Conservation (phyloP, 225 moss, liverwort and hornwort species). For the Bryum argenteum region DNA sequence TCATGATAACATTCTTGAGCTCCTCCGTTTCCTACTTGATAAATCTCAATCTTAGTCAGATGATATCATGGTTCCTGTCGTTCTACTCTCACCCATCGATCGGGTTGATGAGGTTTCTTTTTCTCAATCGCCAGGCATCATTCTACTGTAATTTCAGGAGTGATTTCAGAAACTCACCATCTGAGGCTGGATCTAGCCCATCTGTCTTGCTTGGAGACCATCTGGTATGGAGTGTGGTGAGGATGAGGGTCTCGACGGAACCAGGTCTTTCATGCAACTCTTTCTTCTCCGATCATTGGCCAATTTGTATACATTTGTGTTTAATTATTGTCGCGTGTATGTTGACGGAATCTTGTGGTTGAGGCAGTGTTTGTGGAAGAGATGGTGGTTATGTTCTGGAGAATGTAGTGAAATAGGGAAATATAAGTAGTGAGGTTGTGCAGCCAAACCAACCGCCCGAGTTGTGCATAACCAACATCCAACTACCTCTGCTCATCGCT, state of each 20-base stretch:
- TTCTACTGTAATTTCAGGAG: too few species aligned
- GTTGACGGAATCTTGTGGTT: background rate
- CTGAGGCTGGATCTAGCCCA: constrained; percentile 60
- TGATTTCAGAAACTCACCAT: constrained; percentile 42
- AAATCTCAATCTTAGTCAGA: too few species aligned
- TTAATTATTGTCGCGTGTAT: background rate
- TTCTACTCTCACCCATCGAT: too few species aligned
- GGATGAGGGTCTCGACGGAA: constrained; percentile 10
- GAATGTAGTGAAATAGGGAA: constrained; percentile 12
- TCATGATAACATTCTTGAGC: too few species aligned
- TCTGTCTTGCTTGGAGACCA: constrained; percentile 59
- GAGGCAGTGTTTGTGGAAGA: background rate
- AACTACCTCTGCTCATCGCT: constrained; percentile 36
- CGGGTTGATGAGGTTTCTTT: too few species aligned
- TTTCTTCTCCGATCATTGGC: background rate
- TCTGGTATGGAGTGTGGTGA: constrained; percentile 25
- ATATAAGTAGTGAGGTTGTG: constrained; percentile 16
- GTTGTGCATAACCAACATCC: constrained; percentile 37
- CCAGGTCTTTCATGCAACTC: constrained; percentile 30
- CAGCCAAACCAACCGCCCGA: constrained; percentile 35
- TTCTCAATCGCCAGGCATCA: too few species aligned
- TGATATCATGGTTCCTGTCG: too few species aligned
- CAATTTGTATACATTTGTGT: background rate
- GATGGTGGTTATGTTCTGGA: constrained; percentile 30
- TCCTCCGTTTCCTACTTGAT: too few species aligned